Percentiles rank a stretch among this genome's conserved stretches.
Conservation (phyloP, 129 eudicot species). For the Tagetes patula region DNA sequence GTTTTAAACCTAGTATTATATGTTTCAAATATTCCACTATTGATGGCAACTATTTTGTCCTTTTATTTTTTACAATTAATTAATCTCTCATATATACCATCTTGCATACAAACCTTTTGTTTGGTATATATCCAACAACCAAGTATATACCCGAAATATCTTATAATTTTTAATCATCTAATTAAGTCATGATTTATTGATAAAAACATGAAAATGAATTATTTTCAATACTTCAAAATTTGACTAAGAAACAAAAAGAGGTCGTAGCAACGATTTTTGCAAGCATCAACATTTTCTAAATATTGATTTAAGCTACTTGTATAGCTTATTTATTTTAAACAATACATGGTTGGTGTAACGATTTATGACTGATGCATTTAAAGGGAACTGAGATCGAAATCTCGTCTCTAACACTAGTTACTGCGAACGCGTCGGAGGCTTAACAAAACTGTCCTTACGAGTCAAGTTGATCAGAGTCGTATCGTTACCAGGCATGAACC, state of each 20-base stretch:
- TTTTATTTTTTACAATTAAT: background rate
- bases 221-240: conserved; percentile 12
- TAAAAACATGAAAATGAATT: background rate
- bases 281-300: background rate
- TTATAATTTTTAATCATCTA: background rate
- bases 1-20: background rate
- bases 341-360: too few relatives aligned
- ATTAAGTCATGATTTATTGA: background rate
- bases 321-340: background rate
- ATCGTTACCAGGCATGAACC: too few relatives aligned
- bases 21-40: conserved; percentile 33
- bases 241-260: background rate
- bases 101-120: conserved; percentile 25
- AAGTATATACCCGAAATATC: conserved; percentile 24
- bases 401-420: too few relatives aligned
- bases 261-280: background rate
- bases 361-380: too few relatives aligned
- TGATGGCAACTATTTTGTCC: conserved; percentile 25
- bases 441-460: too few relatives aligned
- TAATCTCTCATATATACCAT: background rate
- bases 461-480: too few relatives aligned
- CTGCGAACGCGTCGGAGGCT: too few relatives aligned
- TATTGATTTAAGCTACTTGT: background rate
- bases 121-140: conserved; percentile 18
- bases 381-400: too few relatives aligned